Evolutionary conservation across 2,329 filamentous ascomycete species (phyloP).

Genomic region (Metarhizium anisopliae): DNA sequence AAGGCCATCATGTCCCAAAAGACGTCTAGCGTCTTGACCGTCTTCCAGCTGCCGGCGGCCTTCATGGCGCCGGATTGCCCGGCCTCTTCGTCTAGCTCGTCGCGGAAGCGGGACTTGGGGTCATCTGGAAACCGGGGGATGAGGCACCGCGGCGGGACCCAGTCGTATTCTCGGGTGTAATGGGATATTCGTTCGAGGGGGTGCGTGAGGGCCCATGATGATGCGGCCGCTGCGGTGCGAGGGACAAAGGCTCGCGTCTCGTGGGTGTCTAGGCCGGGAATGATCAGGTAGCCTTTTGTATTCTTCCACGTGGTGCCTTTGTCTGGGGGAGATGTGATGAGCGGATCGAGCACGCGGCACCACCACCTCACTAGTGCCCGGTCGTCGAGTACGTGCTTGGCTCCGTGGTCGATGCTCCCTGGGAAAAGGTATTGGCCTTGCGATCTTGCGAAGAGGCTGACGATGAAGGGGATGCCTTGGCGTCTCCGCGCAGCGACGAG

Average conservation of each 20-base stretch:
- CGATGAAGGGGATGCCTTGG: conserved; percentile 56
- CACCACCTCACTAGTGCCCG: conserved; percentile 90
- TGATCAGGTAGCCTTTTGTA: conserved; percentile 71
- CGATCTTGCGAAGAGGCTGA: conserved; percentile 86
- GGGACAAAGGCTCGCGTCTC: conserved; percentile 78
- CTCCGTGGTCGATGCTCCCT: conserved; percentile 72
- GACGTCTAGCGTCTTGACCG: conserved; percentile 72
- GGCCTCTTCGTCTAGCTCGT: conserved; percentile 81
- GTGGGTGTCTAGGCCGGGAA: conserved; percentile 76
- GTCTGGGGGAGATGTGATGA: conserved; percentile 42
- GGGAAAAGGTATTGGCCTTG: conserved; percentile 95
- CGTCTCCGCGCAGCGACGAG: conserved; percentile 60
- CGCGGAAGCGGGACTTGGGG: conserved; percentile 81
- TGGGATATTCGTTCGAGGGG: conserved; percentile 59
- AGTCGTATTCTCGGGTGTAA: conserved; percentile 47
- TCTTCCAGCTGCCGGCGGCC: conserved; percentile 66
- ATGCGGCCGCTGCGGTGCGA: conserved; percentile 28
- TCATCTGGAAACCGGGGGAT: conserved; percentile 92
- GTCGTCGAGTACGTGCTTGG: conserved; percentile 89
- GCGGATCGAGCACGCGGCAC: conserved; percentile 76
- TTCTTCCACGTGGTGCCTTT: conserved; percentile 19
- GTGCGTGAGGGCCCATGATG: conserved; percentile 60
- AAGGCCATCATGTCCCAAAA: conserved; percentile 99
- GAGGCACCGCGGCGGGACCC: conserved; percentile 69
- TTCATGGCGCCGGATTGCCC: conserved; percentile 46